These are phyloP conservation scores for Debaryomyces singareniensis DNA, from an alignment of 1,139 yeast species.

Conservation along the genomic window DNA sequence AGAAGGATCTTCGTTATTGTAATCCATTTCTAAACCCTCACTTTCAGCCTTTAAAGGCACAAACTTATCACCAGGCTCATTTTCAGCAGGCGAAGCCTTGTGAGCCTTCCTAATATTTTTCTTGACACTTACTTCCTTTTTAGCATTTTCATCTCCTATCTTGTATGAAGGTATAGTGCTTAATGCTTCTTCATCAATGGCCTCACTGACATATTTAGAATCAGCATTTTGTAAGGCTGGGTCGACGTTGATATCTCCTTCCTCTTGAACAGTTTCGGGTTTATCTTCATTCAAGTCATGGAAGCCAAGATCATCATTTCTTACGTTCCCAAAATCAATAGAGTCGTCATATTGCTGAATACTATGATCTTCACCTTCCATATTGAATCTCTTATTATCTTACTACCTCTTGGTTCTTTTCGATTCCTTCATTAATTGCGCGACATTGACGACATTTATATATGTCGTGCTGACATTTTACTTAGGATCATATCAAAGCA, in stretches of 20 bases:
- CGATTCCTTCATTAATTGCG: too few species aligned
- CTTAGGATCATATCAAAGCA: too few species aligned
- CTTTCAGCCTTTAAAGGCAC: constrained; percentile 10
- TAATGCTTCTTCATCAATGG: constrained; percentile 10
- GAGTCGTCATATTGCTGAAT: neutral
- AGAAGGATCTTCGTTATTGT: constrained; percentile 35
- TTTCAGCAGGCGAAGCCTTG: constrained; percentile 4
- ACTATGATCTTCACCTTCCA: neutral
- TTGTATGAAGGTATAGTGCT: constrained; percentile 30
- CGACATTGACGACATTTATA: too few species aligned
- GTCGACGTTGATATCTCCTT: constrained; percentile 6
- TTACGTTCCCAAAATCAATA: neutral
- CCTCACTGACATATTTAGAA: constrained; percentile 21
- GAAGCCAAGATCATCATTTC: neutral
- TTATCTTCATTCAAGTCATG: constrained; percentile 5
- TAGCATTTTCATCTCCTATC: constrained; percentile 7
- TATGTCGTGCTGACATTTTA: too few species aligned
- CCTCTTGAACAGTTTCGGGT: constrained; percentile 6
- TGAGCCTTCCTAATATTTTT: constrained; percentile 30
- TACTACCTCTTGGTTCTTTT: too few species aligned
- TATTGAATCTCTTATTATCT: neutral
- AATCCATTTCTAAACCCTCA: constrained; percentile 9
- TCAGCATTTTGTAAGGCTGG: constrained; percentile 11
- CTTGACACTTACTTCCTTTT: constrained; percentile 10
- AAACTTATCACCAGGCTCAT: constrained; percentile 6